A percentile compares a stretch with the other conserved stretches of the same genome.
Evolutionary conservation across 1,284 basidiomycete genomes (phyloP).

Genomic region (Fereydounia khargensis): DNA sequence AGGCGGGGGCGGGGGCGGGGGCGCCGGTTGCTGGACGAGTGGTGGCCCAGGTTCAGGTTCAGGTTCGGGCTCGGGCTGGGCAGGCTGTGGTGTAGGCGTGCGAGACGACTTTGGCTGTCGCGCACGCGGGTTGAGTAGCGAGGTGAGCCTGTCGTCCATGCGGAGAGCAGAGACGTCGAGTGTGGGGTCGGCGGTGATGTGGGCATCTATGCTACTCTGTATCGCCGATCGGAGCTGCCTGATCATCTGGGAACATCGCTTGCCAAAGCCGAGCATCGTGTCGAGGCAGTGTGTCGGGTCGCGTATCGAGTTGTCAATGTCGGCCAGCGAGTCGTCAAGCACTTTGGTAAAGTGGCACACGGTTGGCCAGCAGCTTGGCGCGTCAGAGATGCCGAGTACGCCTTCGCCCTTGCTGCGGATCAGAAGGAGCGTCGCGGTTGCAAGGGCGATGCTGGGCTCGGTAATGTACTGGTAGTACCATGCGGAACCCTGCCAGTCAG

Average conservation of each 20-base stretch:
- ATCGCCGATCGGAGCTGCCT: conserved; percentile 14
- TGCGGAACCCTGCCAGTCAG: conserved; percentile 18
- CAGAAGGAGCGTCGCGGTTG: conserved; percentile 21
- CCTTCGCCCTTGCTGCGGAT: conserved; percentile 28
- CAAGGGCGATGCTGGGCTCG: conserved; percentile 35
- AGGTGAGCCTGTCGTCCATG: conserved; percentile 14
- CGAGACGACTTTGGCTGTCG: neutral
- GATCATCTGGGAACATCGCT: conserved; percentile 19
- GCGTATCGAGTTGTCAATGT: conserved; percentile 10
- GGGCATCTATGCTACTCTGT: conserved; percentile 16
- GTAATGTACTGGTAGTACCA: conserved; percentile 37
- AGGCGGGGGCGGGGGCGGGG: too few relatives aligned
- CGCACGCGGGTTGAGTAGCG: conserved; percentile 24
- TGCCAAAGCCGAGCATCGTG: conserved; percentile 11
- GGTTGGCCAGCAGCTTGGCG: conserved; percentile 23
- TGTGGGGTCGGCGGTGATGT: conserved; percentile 9
- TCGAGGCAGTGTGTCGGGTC: conserved; percentile 9
- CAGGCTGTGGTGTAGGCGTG: neutral
- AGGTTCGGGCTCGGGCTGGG: neutral
- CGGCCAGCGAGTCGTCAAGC: conserved; percentile 20
- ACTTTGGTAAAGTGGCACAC: conserved; percentile 17
- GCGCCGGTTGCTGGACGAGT: too few relatives aligned
- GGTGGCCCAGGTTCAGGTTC: too few relatives aligned
- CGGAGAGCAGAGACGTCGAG: conserved; percentile 2
- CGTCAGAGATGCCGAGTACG: conserved; percentile 12